Percentiles rank a stretch among this genome's conserved stretches.
These are phyloP conservation scores for Solanum phureja DNA, from an alignment of 257 asterid genomes.

Conservation along the genomic window DNA sequence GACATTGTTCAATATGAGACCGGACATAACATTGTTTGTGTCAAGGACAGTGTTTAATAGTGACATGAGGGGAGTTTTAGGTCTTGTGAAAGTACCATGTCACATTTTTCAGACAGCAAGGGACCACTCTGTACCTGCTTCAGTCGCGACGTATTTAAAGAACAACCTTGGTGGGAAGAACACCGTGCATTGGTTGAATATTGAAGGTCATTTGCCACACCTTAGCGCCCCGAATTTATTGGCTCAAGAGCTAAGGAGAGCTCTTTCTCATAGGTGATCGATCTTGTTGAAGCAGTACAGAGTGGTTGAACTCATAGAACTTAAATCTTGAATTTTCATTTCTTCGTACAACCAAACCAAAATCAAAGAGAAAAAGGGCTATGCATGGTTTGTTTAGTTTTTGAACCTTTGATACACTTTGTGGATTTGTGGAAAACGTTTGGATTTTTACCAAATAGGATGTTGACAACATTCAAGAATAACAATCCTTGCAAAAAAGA, in stretches of 20 bases:
- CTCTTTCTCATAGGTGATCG: conserved; percentile 26
- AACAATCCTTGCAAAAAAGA: neutral
- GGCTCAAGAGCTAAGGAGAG: conserved; percentile 69
- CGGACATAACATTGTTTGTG: conserved; percentile 79
- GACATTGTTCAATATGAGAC: conserved; percentile 85
- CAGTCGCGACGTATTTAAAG: conserved; percentile 66
- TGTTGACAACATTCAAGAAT: neutral
- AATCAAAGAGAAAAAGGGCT: neutral
- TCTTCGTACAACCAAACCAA: neutral
- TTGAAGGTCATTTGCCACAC: conserved; percentile 87
- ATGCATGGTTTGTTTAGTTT: neutral
- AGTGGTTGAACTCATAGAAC: neutral
- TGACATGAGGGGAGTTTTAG: conserved; percentile 66
- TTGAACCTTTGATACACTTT: neutral
- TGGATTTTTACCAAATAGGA: neutral
- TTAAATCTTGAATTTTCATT: neutral
- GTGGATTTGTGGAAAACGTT: neutral
- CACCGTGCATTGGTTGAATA: conserved; percentile 53
- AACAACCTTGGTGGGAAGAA: conserved; percentile 72
- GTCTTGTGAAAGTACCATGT: conserved; percentile 74
- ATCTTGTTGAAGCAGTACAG: neutral
- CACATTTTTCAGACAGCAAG: conserved; percentile 71
- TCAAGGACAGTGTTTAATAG: conserved; percentile 60
- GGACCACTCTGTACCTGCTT: conserved; percentile 76
- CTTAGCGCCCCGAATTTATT: conserved; percentile 78